phyloP scores from a whole-genome alignment of 129 eudicot species.

The carrot (Daucus carota) region DNA sequence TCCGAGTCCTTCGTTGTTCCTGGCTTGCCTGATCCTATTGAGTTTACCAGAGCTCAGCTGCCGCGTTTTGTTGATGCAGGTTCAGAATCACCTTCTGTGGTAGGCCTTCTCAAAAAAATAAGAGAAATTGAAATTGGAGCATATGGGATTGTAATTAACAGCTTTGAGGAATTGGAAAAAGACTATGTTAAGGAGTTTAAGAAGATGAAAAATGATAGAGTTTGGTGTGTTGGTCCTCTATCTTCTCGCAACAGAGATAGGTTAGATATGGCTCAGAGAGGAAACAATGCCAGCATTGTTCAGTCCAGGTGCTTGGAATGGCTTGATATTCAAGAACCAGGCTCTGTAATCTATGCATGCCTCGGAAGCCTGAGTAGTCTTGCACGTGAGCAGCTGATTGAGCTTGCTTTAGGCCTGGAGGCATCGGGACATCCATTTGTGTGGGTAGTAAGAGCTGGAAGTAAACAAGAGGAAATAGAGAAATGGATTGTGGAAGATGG shows the following conservation, averaged over 20 bases:
- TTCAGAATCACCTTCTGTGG: neutral
- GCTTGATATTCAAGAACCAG: neutral
- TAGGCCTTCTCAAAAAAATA: neutral
- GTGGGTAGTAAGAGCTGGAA: neutral
- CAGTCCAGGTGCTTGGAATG: neutral
- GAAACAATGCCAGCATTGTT: neutral
- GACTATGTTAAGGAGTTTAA: neutral
- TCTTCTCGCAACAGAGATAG: neutral
- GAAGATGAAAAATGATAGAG: neutral
- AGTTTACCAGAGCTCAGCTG: neutral
- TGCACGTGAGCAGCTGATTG: neutral
- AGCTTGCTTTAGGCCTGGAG: conserved; percentile 5
- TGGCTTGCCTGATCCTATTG: conserved; percentile 1
- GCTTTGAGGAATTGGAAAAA: conserved; percentile 5
- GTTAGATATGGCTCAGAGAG: conserved; percentile 3
- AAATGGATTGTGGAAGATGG: neutral
- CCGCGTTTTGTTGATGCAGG: conserved; percentile 1
- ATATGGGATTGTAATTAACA: conserved; percentile 12
- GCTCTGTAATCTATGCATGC: conserved; percentile 6
- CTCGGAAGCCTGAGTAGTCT: conserved; percentile 4
- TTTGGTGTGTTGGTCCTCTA: conserved; percentile 12
- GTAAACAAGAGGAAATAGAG: neutral
- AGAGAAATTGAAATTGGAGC: neutral
- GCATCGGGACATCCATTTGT: neutral
- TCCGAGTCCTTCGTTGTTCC: neutral